Conservation (phyloP, 1,284 basidiomycete genomes). For the Ganoderma boninense region DNA sequence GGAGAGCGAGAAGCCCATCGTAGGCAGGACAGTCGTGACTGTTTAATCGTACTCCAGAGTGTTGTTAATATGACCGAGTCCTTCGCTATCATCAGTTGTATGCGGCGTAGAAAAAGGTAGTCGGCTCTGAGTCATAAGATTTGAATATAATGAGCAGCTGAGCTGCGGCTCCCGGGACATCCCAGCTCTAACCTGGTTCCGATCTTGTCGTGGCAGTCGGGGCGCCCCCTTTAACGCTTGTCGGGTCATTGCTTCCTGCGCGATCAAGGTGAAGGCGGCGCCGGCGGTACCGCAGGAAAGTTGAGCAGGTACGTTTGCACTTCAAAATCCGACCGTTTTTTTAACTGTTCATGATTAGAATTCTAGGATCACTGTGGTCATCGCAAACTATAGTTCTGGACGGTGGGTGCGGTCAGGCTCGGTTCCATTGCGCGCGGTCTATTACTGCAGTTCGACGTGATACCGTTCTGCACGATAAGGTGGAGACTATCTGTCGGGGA, state of each 20-base stretch:
- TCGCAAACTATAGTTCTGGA: neutral
- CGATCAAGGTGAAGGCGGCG: neutral
- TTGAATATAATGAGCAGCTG: neutral
- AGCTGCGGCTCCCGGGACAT: neutral
- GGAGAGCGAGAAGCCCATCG: slow-evolving; percentile 1
- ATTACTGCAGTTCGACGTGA: neutral
- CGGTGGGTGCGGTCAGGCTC: neutral
- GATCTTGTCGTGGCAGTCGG: neutral
- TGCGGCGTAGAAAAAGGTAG: neutral
- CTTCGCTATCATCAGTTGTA: neutral
- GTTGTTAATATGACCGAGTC: neutral
- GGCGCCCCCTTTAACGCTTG: neutral
- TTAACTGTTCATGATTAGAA: neutral
- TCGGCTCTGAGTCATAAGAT: neutral
- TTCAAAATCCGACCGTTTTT: neutral
- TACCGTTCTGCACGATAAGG: neutral
- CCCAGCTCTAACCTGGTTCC: neutral
- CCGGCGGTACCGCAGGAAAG: neutral
- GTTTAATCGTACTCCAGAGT: neutral
- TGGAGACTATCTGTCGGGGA: neutral
- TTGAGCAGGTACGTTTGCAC: neutral
- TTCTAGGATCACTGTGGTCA: neutral
- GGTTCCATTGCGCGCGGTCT: neutral
- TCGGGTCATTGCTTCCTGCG: neutral
- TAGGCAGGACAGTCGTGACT: neutral